Conservation (phyloP, 2,329 filamentous ascomycete species). For the Fusarium albidum region DNA sequence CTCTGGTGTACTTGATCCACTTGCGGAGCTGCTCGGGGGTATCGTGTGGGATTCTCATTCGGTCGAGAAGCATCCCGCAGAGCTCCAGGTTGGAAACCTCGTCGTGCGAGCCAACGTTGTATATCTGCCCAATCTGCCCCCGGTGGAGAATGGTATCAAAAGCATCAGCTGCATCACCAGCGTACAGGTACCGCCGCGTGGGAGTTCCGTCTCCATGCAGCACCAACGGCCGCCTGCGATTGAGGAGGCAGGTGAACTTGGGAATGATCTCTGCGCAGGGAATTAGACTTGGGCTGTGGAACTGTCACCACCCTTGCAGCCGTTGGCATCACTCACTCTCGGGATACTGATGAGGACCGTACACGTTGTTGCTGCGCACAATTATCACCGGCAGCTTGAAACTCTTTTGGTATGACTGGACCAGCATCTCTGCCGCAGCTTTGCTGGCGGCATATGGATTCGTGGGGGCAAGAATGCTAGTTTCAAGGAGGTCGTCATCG, state of each 20-base stretch:
- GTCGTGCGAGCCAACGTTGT: conserved; percentile 82
- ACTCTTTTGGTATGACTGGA: conserved; percentile 86
- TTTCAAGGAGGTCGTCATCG: conserved; percentile 75
- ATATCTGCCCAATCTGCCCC: conserved; percentile 76
- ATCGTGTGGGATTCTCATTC: conserved; percentile 65
- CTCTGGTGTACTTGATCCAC: conserved; percentile 78
- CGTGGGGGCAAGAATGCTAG: conserved; percentile 78
- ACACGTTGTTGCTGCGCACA: conserved; percentile 85
- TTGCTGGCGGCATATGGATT: conserved; percentile 86
- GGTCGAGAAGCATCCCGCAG: conserved; percentile 69
- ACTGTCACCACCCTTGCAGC: background rate
- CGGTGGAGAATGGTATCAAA: conserved; percentile 86
- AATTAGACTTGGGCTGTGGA: conserved; percentile 16
- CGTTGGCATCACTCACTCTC: conserved; percentile 68
- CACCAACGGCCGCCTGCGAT: conserved; percentile 71
- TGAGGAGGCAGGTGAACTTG: conserved; percentile 79
- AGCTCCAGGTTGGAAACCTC: conserved; percentile 79
- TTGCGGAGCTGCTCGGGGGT: conserved; percentile 62
- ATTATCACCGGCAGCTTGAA: conserved; percentile 84
- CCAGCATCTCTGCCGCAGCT: conserved; percentile 83
- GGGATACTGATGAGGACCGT: conserved; percentile 84
- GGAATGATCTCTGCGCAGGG: conserved; percentile 79
- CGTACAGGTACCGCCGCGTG: conserved; percentile 79
- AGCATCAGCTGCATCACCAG: conserved; percentile 80
- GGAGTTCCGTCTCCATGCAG: conserved; percentile 81